Percentiles rank a stretch among this genome's conserved stretches.
Evolutionary conservation across 2,329 filamentous ascomycete genomes (phyloP).

Genomic region (Phyllosticta ampelicida): DNA sequence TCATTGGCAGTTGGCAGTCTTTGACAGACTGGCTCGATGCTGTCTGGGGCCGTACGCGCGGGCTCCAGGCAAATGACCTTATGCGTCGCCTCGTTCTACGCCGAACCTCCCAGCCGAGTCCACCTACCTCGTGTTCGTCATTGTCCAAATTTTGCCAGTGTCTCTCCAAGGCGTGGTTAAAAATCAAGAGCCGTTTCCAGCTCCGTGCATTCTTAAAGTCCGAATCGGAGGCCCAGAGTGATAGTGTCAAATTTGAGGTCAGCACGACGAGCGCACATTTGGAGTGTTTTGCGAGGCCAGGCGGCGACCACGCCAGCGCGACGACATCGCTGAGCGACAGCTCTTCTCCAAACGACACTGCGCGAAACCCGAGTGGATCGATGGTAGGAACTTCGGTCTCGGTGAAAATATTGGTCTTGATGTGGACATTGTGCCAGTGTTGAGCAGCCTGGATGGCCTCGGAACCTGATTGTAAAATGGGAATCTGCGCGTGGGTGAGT

Average conservation of each 20-base stretch:
- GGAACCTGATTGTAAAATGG: slow-evolving; percentile 20
- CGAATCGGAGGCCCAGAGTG: slow-evolving; percentile 44
- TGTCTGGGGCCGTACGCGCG: slow-evolving; percentile 14
- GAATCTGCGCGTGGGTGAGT: slow-evolving; percentile 20
- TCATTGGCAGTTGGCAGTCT: slow-evolving; percentile 14
- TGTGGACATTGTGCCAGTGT: slow-evolving; percentile 25
- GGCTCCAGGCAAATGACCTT: slow-evolving; percentile 33
- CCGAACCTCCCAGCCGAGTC: slow-evolving; percentile 21
- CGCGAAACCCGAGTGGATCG: slow-evolving; percentile 34
- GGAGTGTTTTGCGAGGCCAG: slow-evolving; percentile 44
- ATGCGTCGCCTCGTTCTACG: slow-evolving; percentile 28
- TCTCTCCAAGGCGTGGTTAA: slow-evolving; percentile 38
- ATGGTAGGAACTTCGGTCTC: slow-evolving; percentile 36
- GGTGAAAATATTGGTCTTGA: slow-evolving; percentile 44
- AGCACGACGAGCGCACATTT: slow-evolving; percentile 45
- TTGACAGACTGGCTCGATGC: slow-evolving; percentile 15
- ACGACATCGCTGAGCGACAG: slow-evolving; percentile 42
- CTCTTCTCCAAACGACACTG: slow-evolving; percentile 49
- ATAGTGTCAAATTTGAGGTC: slow-evolving; percentile 46
- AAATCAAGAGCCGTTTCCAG: slow-evolving; percentile 43
- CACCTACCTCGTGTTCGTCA: not conserved
- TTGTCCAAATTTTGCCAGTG: slow-evolving; percentile 24
- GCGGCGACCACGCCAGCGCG: slow-evolving; percentile 46
- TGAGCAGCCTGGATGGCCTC: slow-evolving; percentile 17
- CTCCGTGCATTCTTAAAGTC: slow-evolving; percentile 29